Evolutionary conservation across 352 stramenopile species (phyloP), one percentile per base, ranked within the genome.

Genomic region (Phytophthora boehmeriae): DNA sequence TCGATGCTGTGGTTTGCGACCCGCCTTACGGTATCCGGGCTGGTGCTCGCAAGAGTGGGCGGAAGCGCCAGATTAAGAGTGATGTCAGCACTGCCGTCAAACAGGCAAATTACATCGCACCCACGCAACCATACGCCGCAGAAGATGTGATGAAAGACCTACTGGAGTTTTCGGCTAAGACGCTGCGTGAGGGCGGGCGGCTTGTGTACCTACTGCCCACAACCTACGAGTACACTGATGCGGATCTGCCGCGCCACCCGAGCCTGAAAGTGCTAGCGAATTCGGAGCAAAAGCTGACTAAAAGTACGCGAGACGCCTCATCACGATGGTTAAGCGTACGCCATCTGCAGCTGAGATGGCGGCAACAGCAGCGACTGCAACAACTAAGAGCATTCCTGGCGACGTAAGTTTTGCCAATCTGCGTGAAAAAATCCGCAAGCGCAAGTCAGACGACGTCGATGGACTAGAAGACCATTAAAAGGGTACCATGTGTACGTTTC

Each of bases 141-240:
- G 95, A 97, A 39, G 97, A 99, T 72, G 95, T 99, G 35, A 98
- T 99, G 92, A 83, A 86, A 1, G 97, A 99, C 71, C 70, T 99
- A 44, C 76, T 99, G 19, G 83, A 98, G 62, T 93, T 98, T 57
- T 74, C 90, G 8, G 88, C 91, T 5, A 66, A 72, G 45, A 88
- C 80, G 19, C 73, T 98, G 46, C 74, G 75, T 5, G 71, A 92
- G 27, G 87, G 84, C 35, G 91, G 90, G 4, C 78, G 89, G 1
- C 71, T 97, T 19, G 89, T 95, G 43, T 97, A 97, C 49, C 52
- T 97, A 42, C 68, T 97, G 25, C 90, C 90, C 20, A 92, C 86
- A 5, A 92, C 76, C 9, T 90, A 90, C 63, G 75, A 89, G 62
- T 96, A 95, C 65, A 90, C 74, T 32, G 84, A 94, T 55, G 73